phyloP scores from a whole-genome alignment of 805 yeast species.

The Lipomyces kockii region DNA sequence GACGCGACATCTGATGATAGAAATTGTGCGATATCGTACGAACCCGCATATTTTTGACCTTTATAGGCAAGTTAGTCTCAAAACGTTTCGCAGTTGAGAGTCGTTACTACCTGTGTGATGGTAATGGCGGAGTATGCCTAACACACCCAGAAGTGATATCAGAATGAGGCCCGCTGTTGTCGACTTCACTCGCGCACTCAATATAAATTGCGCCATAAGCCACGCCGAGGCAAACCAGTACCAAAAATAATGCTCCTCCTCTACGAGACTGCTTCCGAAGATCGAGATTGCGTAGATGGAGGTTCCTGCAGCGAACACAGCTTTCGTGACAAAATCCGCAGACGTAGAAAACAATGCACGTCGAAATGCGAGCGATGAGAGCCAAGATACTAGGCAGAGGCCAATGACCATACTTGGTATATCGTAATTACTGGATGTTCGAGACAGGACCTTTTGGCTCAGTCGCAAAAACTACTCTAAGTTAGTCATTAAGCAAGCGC shows the following conservation, averaged over 20 bases:
- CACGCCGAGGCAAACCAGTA: slow-evolving; percentile 68
- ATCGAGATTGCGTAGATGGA: slow-evolving; percentile 57
- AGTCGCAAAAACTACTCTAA: slow-evolving; percentile 18
- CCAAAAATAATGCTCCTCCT: slow-evolving; percentile 97
- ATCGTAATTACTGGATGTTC: slow-evolving; percentile 70
- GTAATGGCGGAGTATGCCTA: slow-evolving; percentile 79
- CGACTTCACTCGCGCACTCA: slow-evolving; percentile 10
- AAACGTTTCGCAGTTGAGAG: background rate
- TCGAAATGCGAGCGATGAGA: slow-evolving; percentile 14
- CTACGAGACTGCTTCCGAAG: slow-evolving; percentile 88
- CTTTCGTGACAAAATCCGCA: slow-evolving; percentile 8
- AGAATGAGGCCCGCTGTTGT: slow-evolving; percentile 32
- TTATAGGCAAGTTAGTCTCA: background rate
- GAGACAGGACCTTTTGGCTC: slow-evolving; percentile 43
- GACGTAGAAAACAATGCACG: slow-evolving; percentile 6
- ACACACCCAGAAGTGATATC: slow-evolving; percentile 42
- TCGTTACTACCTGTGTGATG: slow-evolving; percentile 56
- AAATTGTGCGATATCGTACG: slow-evolving; percentile 54
- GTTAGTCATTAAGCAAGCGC: background rate
- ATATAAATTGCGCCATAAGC: slow-evolving; percentile 13
- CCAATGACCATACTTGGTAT: slow-evolving; percentile 56
- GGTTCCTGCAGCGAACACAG: slow-evolving; percentile 40
- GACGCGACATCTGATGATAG: slow-evolving; percentile 43
- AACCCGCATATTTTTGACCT: slow-evolving; percentile 66
- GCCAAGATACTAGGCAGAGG: slow-evolving; percentile 45